Base-by-base conservation (phyloP, 352 stramenopile species). In the Pythium sukuiense region DNA sequence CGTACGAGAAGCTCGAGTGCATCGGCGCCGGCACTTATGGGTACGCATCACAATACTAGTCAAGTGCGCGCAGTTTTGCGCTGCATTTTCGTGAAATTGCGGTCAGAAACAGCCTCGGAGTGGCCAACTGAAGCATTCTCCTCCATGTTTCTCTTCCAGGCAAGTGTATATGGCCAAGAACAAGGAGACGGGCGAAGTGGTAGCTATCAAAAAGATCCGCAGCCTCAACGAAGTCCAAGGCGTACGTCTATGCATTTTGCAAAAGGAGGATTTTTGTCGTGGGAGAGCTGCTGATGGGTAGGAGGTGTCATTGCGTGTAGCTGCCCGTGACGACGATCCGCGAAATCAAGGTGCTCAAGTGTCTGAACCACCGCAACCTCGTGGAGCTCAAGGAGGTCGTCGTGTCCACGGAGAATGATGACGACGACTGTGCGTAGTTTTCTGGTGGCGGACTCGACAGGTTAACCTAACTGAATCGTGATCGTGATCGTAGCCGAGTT, bases 261-360 rank as follows among this genome's bases (percentile, higher is more conserved):
- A 24, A 24, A 37, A 37, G 32, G 32, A 11, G 32, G 6, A 1
- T 9, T 16, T 39, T 39, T 18, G 20, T 24, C 20, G 20, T 24
- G 20, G 20, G 20, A 24, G 20, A 24, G 20, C 20, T 24, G 20
- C 20, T 24, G 20, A 24, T 24, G 20, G 20, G 20, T 24, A 24
- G 20, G 20, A 24, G 20, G 13, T 43, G 45, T 49, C 2, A 3
- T 5, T 58, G 20, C 20, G 20, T 24, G 33, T 55, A 97, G 87
- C 78, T 99, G 13, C 96, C 97, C 0, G 84, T 98, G 53, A 99
- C 95, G 43, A 97, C 97, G 16, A 97, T 99, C 67, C 90, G 97
- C 13, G 97, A 99, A 81, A 99, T 99, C 65, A 99, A 99, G 88
- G 98, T 99, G 69, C 84, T 99, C 57, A 99, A 99, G 75, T 91